Conservation (phyloP, 1,139 yeast genomes). For the Taphrina wiesneri region DNA sequence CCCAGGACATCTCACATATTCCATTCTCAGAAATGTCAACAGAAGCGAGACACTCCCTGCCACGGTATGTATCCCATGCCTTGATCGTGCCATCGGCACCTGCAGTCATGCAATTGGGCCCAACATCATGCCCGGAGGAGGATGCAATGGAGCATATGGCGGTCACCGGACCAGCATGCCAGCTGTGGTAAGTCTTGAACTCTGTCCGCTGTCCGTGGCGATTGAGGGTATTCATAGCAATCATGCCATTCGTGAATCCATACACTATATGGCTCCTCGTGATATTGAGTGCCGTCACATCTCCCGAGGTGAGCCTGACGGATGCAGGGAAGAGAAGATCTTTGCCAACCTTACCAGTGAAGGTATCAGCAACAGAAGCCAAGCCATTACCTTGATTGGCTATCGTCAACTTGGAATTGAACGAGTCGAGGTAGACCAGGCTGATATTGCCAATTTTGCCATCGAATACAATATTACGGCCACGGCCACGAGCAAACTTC, state of each 20-base stretch:
- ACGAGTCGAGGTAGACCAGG: not conserved
- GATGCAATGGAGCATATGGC: not conserved
- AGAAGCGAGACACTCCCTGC: not conserved
- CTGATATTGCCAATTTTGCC: slow-evolving; percentile 16
- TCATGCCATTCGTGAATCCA: slow-evolving; percentile 16
- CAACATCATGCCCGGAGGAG: not conserved
- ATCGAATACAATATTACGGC: not conserved
- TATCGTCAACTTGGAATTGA: not conserved
- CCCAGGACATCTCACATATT: not conserved
- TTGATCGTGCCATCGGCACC: slow-evolving; percentile 8
- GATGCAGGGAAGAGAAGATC: slow-evolving; percentile 12
- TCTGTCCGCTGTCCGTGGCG: not conserved
- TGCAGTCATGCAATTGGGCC: not conserved
- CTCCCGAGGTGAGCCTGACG: not conserved
- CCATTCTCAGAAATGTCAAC: not conserved
- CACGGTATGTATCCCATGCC: not conserved
- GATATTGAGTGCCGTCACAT: not conserved
- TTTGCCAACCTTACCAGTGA: slow-evolving; percentile 22
- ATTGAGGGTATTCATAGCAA: slow-evolving; percentile 12
- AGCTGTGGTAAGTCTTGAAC: not conserved
- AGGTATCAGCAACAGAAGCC: not conserved
- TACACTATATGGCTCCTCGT: not conserved
- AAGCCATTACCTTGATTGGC: not conserved
- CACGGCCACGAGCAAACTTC: slow-evolving; percentile 18
- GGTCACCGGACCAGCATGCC: slow-evolving; percentile 14